Evolutionary conservation across 1,139 yeast species (phyloP).

Genomic region (Sugiyamaella sp.): DNA sequence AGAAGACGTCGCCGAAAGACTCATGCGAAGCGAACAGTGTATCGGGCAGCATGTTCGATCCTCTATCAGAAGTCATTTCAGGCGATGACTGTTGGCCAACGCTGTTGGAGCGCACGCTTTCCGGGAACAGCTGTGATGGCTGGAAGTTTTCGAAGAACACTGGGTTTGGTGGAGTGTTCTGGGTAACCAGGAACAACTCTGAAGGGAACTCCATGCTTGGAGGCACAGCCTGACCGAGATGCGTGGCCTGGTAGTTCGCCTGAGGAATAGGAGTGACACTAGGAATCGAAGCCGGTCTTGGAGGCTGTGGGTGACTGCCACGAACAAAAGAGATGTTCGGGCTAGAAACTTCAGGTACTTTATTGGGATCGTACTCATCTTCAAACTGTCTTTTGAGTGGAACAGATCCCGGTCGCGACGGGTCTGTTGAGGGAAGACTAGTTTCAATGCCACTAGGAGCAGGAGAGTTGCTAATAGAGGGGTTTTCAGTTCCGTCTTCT

Average conservation of each 20-base stretch:
- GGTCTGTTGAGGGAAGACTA: background rate
- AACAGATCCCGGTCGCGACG: background rate
- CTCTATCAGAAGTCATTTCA: constrained; percentile 16
- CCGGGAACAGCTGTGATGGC: constrained; percentile 46
- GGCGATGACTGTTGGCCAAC: constrained; percentile 21
- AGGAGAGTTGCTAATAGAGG: constrained; percentile 10
- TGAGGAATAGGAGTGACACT: constrained; percentile 12
- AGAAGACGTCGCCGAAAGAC: constrained; percentile 22
- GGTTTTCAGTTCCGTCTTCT: constrained; percentile 15
- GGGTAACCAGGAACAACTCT: constrained; percentile 43
- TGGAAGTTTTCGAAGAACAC: constrained; percentile 42
- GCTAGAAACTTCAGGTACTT: constrained; percentile 9
- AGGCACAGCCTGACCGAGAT: constrained; percentile 10
- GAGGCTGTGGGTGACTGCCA: constrained; percentile 12
- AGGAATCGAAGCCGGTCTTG: constrained; percentile 13
- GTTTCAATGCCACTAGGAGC: constrained; percentile 6
- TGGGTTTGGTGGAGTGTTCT: constrained; percentile 39
- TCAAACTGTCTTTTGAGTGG: constrained; percentile 16
- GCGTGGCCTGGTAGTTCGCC: constrained; percentile 13
- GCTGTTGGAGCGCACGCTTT: constrained; percentile 28
- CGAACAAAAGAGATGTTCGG: constrained; percentile 18
- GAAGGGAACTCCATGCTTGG: constrained; percentile 29
- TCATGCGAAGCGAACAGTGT: constrained; percentile 21
- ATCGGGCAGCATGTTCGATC: constrained; percentile 12
- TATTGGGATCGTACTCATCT: constrained; percentile 15